These are phyloP conservation scores for Paramecium caudatum DNA, from an alignment of 73 alveolate genomes.

Conservation along the genomic window DNA sequence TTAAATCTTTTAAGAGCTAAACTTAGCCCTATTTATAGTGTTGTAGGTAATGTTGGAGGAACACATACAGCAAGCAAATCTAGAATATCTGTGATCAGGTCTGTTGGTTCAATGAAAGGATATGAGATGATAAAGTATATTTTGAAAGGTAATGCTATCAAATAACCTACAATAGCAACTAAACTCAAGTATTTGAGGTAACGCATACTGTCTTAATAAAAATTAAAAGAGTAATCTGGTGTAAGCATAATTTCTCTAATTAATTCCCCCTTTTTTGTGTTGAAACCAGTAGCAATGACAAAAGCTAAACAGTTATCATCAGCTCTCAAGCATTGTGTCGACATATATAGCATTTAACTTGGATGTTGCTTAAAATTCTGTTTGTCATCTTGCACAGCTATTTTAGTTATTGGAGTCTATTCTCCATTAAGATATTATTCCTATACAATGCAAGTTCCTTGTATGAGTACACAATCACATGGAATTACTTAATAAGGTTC, in stretches of 20 bases:
- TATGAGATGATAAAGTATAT: background rate
- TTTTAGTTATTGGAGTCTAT: constrained; percentile 17
- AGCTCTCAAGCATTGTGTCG: constrained; percentile 54
- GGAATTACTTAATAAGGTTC: background rate
- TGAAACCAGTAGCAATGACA: constrained; percentile 52
- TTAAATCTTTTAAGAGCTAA: constrained; percentile 54
- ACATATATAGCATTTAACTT: background rate
- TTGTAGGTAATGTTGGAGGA: constrained; percentile 58
- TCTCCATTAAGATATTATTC: constrained; percentile 54
- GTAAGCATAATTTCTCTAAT: constrained; percentile 52
- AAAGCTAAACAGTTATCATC: constrained; percentile 53
- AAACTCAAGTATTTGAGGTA: constrained; percentile 16
- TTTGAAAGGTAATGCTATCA: constrained; percentile 60
- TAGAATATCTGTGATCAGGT: constrained; percentile 13
- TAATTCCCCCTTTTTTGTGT: constrained; percentile 45
- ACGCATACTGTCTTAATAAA: constrained; percentile 43
- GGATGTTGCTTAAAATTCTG: background rate
- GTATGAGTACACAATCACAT: constrained; percentile 39
- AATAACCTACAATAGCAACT: constrained; percentile 24
- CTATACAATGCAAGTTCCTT: constrained; percentile 34
- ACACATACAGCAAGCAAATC: constrained; percentile 64
- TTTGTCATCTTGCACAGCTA: background rate
- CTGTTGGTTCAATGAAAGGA: background rate
- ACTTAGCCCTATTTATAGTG: constrained; percentile 53
- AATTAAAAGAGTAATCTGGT: constrained; percentile 52